Base-by-base conservation (phyloP, 2,329 filamentous ascomycete genomes). In the Dothideomycetes sp. region DNA sequence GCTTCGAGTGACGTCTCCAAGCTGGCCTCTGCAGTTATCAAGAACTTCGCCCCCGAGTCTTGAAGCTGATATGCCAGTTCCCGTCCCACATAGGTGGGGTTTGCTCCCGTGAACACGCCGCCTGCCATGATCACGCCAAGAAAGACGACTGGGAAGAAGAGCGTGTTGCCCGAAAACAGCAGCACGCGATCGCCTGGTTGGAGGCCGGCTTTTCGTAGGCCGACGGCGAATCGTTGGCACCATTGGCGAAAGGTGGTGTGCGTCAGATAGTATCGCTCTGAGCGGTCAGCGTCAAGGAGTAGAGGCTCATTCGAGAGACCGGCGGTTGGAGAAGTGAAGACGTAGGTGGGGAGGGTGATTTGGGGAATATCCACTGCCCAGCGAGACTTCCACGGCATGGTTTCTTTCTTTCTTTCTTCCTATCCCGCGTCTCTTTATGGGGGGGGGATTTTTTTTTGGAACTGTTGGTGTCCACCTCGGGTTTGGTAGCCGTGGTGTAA, bases 61-160 rank as follows among this genome's bases (percentile, higher is more conserved):
- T 73, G 68, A 27, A 91, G 65, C 58, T 91, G 85, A 56, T 84
- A 81, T 5, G 77, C 80, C 34, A 93, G 60, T 58, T 91, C 84
- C 15, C 81, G 66, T 0, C 75, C 64, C 1, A 84, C 77, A 49
- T 77, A 86, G 4, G 68, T 69, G 0, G 81, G 81, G 45, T 85
- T 86, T 2, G 81, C 81, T 18, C 82, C 84, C 0, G 79, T 82
- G 62, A 89, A 89, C 39, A 89, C 65, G 2, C 81, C 82, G 3
- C 82, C 82, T 0, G 84, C 81, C 75, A 86, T 86, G 37, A 86
- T 67, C 15, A 82, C 68, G 12, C 84, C 84, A 58, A 86, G 68
- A 39, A 88, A 75, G 1, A 84, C 65, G 1, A 75, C 66, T 0
- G 84, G 80, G 53, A 80, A 84, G 62, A 81, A 84, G 11, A 89